Evolutionary conservation across 352 stramenopile species (phyloP).

Genomic region (Phytophthora sojae): DNA sequence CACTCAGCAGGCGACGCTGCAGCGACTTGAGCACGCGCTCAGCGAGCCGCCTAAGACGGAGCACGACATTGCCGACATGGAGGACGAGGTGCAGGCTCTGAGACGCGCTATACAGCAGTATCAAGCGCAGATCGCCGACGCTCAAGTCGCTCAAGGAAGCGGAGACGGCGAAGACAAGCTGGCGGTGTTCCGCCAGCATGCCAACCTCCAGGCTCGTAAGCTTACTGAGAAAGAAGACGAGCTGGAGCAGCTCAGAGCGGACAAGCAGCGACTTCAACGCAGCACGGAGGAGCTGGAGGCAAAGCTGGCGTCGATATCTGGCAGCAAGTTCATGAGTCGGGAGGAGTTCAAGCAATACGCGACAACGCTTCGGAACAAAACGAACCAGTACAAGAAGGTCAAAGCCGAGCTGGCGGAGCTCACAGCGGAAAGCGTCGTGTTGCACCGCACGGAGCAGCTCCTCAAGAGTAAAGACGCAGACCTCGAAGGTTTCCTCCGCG

Average conservation of each 20-base stretch:
- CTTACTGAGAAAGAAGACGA: slow-evolving; percentile 91
- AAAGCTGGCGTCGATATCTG: slow-evolving; percentile 56
- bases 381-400: slow-evolving; percentile 91
- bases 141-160: slow-evolving; percentile 46
- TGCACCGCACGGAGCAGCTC: slow-evolving; percentile 92
- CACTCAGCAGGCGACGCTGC: slow-evolving; percentile 76
- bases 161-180: slow-evolving; percentile 89
- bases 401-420: slow-evolving; percentile 90
- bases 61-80: slow-evolving; percentile 88
- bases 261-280: slow-evolving; percentile 65
- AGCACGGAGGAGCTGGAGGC: slow-evolving; percentile 81
- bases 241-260: slow-evolving; percentile 68
- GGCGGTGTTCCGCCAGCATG: slow-evolving; percentile 92
- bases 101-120: slow-evolving; percentile 72
- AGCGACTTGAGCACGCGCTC: slow-evolving; percentile 74
- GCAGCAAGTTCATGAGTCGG: slow-evolving; percentile 84
- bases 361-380: slow-evolving; percentile 91
- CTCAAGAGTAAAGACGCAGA: slow-evolving; percentile 88
- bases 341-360: slow-evolving; percentile 93
- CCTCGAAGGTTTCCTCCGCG: slow-evolving; percentile 84
- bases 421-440: slow-evolving; percentile 89
- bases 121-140: slow-evolving; percentile 78
- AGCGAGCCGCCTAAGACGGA: slow-evolving; percentile 85
- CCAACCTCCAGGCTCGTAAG: slow-evolving; percentile 89
- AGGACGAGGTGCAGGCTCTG: slow-evolving; percentile 79